Percentiles rank a stretch among this genome's conserved stretches.
phyloP scores from a whole-genome alignment of 129 eudicot species.

The Arctium lappa region DNA sequence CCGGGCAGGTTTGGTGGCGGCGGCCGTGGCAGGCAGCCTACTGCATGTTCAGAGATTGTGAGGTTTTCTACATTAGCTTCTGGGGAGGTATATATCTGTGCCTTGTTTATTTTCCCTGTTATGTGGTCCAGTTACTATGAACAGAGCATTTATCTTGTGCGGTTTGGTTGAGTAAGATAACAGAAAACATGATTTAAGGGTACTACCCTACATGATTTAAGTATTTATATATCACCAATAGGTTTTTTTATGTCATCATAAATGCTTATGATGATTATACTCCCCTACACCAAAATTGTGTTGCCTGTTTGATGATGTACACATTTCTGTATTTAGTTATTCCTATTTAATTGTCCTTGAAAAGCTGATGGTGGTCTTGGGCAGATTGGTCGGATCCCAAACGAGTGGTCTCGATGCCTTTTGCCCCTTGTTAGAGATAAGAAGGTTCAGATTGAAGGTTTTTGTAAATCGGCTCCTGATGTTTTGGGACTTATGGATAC shows the following conservation, averaged over 20 bases:
- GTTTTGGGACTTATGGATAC: slow-evolving; percentile 81
- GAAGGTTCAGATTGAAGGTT: slow-evolving; percentile 66
- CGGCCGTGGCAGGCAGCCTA: slow-evolving; percentile 62
- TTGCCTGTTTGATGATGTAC: background rate
- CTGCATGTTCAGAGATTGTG: slow-evolving; percentile 78
- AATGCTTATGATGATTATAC: background rate
- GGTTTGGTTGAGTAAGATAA: background rate
- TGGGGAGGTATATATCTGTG: slow-evolving; percentile 62
- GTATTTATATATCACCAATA: background rate
- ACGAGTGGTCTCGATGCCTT: slow-evolving; percentile 93
- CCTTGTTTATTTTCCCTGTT: background rate
- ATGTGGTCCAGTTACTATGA: background rate
- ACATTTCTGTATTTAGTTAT: background rate
- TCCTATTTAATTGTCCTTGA: background rate
- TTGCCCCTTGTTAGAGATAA: slow-evolving; percentile 91
- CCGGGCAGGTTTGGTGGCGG: slow-evolving; percentile 60
- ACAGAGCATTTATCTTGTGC: background rate
- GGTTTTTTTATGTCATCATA: background rate
- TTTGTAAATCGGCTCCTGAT: slow-evolving; percentile 83
- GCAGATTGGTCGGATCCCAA: slow-evolving; percentile 97
- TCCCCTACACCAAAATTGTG: background rate
- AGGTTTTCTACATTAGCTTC: slow-evolving; percentile 72
- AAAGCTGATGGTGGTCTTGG: slow-evolving; percentile 10
- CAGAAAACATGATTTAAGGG: background rate
- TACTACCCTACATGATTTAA: background rate